Evolutionary conservation across 1,284 basidiomycete genomes (phyloP).

Genomic region (Termitomyces sp.): DNA sequence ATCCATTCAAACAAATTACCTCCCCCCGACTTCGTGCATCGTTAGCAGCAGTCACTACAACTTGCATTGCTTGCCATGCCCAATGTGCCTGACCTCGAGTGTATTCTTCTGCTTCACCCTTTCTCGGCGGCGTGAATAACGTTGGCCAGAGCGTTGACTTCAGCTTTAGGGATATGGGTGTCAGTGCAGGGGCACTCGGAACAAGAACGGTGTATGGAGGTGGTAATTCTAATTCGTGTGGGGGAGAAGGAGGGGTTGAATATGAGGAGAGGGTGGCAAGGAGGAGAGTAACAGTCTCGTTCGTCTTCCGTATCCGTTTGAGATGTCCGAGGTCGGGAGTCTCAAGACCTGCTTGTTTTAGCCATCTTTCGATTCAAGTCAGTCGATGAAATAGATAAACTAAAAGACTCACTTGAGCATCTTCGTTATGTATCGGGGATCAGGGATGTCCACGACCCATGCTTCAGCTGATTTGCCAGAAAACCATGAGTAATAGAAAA

Average conservation of each 20-base stretch:
- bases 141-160: slow-evolving; percentile 83
- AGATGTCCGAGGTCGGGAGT: slow-evolving; percentile 64
- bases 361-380: slow-evolving; percentile 45
- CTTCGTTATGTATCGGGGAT: slow-evolving; percentile 54
- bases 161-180: slow-evolving; percentile 56
- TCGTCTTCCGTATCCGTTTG: slow-evolving; percentile 68
- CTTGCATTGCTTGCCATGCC: slow-evolving; percentile 67
- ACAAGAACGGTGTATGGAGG: slow-evolving; percentile 58
- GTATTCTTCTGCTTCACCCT: slow-evolving; percentile 68
- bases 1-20: slow-evolving; percentile 33
- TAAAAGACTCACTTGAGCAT: slow-evolving; percentile 58
- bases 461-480: slow-evolving; percentile 46
- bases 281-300: slow-evolving; percentile 47
- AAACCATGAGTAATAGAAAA: neutral
- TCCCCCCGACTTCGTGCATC: slow-evolving; percentile 47
- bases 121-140: slow-evolving; percentile 66
- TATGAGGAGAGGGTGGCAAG: slow-evolving; percentile 44
- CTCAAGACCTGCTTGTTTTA: slow-evolving; percentile 58
- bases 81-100: slow-evolving; percentile 59
- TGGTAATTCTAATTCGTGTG: slow-evolving; percentile 34
- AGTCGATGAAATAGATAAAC: neutral
- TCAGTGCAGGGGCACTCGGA: slow-evolving; percentile 70
- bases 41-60: slow-evolving; percentile 48
- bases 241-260: slow-evolving; percentile 32
- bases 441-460: slow-evolving; percentile 84